phyloP scores from a whole-genome alignment of 768 basidiomycete genomes.

The Pilatotrama ljubarskyi region DNA sequence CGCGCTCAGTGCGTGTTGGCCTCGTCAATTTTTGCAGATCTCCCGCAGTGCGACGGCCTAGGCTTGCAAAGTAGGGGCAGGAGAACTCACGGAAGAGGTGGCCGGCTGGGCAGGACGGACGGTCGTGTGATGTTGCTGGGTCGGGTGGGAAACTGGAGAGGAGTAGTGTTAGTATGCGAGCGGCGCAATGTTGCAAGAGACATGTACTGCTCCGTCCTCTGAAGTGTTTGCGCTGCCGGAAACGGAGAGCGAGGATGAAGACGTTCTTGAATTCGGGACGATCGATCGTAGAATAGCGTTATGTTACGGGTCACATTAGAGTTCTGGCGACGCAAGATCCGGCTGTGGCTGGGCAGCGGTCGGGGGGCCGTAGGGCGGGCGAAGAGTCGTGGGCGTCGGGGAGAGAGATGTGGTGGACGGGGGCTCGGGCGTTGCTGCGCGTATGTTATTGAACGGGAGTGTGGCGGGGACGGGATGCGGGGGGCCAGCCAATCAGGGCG shows the following conservation, averaged over 20 bases:
- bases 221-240: neutral
- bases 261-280: neutral
- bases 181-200: neutral
- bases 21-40: too few species aligned
- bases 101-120: too few species aligned
- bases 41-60: too few species aligned
- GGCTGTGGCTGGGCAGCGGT: neutral
- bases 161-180: neutral
- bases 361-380: neutral
- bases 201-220: neutral
- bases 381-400: neutral
- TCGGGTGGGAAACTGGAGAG: too few species aligned
- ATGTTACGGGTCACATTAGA: conserved; percentile 1
- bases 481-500: conserved; percentile 13
- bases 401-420: neutral
- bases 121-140: too few species aligned
- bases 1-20: too few species aligned
- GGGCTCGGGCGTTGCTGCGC: neutral
- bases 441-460: neutral
- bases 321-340: neutral
- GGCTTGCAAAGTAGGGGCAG: too few species aligned
- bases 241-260: neutral
- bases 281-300: conserved; percentile 3
- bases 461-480: neutral
- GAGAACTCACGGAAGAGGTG: too few species aligned